Evolutionary conservation across 192 early-diverging fungal genomes (phyloP).

Genomic region (Gaertneriomyces sp.): DNA sequence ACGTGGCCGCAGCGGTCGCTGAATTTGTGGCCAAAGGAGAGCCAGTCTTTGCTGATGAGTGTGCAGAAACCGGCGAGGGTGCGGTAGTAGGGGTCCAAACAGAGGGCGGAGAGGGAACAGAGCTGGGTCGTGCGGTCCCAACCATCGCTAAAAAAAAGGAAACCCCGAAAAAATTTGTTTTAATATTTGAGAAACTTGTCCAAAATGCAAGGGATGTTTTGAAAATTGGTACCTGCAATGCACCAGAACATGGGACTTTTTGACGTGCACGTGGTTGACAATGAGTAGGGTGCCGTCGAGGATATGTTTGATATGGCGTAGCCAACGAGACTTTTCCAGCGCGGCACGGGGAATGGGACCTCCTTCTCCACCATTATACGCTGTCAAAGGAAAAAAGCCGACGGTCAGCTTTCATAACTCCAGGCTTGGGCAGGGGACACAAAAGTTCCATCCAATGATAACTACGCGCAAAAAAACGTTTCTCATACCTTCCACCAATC

Average conservation of each 20-base stretch:
- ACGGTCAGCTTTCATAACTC: too few species aligned
- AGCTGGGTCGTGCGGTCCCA: slow-evolving; percentile 98
- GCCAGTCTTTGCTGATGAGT: slow-evolving; percentile 96
- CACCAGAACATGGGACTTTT: slow-evolving; percentile 81
- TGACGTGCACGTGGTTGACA: slow-evolving; percentile 71
- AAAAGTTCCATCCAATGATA: too few species aligned
- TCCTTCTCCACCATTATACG: slow-evolving; percentile 14
- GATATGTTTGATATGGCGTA: slow-evolving; percentile 79
- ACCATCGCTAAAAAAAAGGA: slow-evolving; percentile 67
- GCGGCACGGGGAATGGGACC: slow-evolving; percentile 21
- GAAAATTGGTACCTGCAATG: slow-evolving; percentile 67
- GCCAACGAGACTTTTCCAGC: slow-evolving; percentile 77
- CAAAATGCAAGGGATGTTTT: too few species aligned
- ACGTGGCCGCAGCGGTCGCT: slow-evolving; percentile 85
- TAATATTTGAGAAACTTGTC: too few species aligned
- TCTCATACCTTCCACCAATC: slow-evolving; percentile 72
- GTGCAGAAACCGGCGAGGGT: slow-evolving; percentile 88
- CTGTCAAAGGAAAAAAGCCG: background rate
- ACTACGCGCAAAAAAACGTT: background rate
- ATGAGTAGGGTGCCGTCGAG: slow-evolving; percentile 77
- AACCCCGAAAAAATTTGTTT: too few species aligned
- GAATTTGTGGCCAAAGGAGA: slow-evolving; percentile 96
- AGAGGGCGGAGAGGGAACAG: slow-evolving; percentile 81
- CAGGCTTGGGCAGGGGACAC: too few species aligned
- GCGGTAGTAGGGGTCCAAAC: slow-evolving; percentile 94